phyloP scores from a whole-genome alignment of 2,329 filamentous ascomycete genomes.

The Dendryphion nanum region DNA sequence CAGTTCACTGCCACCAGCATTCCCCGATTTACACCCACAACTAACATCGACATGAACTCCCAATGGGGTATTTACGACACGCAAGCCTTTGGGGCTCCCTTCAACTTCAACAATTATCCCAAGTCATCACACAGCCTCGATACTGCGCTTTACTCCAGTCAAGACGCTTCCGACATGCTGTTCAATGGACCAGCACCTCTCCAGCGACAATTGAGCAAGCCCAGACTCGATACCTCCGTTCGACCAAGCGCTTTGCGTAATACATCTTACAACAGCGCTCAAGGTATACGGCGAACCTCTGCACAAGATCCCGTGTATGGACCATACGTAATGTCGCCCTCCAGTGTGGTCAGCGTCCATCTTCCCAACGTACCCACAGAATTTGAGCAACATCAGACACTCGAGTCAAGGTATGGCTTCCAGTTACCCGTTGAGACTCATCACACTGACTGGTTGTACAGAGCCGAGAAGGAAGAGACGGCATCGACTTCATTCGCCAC shows the following conservation, averaged over 20 bases:
- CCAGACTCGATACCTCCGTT: constrained; percentile 17
- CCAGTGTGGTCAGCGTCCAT: constrained; percentile 26
- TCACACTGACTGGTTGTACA: constrained; percentile 4
- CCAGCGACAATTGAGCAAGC: constrained; percentile 22
- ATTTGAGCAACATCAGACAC: constrained; percentile 18
- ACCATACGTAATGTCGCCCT: constrained; percentile 31
- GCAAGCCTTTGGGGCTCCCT: constrained; percentile 23
- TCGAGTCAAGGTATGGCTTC: constrained; percentile 19
- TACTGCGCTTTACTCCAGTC: constrained; percentile 18
- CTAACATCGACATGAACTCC: constrained; percentile 15
- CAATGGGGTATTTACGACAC: constrained; percentile 24
- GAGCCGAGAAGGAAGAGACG: constrained; percentile 28
- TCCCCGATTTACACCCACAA: constrained; percentile 20
- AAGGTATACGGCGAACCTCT: constrained; percentile 22
- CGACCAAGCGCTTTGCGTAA: constrained; percentile 20
- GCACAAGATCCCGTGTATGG: constrained; percentile 22
- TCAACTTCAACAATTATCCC: constrained; percentile 15
- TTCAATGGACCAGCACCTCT: constrained; percentile 16
- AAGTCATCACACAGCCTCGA: constrained; percentile 8
- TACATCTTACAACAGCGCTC: constrained; percentile 24
- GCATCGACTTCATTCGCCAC: constrained; percentile 18
- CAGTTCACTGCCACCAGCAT: constrained; percentile 26
- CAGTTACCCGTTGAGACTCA: neutral
- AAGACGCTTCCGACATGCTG: constrained; percentile 19
- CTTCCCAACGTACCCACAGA: constrained; percentile 16